Evolutionary conservation across 805 yeast genomes (phyloP), one percentile per base, ranked within the genome.

Genomic region (Candida wancherniae): DNA sequence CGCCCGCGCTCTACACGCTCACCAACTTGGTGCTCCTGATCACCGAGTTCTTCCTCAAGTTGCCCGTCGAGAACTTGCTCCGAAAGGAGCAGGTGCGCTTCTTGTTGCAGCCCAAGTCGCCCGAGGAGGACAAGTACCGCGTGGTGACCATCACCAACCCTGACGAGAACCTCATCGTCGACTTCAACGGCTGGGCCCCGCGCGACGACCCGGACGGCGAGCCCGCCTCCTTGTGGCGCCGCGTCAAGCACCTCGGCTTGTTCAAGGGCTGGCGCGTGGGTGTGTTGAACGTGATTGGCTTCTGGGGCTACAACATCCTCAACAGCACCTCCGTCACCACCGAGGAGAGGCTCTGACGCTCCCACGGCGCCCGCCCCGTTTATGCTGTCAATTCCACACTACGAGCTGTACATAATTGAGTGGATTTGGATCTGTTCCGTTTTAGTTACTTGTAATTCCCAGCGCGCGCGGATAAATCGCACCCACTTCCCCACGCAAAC

Each of bases 211-310:
- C 27, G 7, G 33, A 19, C 6, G n/a, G 22, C 4, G 19, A 18
- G n/a, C 44, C 69, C 68, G 29, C 70, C 2, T 48, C 77, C 16
- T 31, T 75, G 73, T 41, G 68, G 42, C 70, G 71, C 24, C 45
- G 52, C 14, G 30, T 58, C 11, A 45, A 45, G 21, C 37, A 40
- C 15, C 37, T 58, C 19, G 67, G 67, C 1, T 53, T 66, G 32
- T 88, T 84, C 69, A 73, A 90, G 44, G 98, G 97, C 21, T 90
- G 97, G 97, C 74, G 85, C 53, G 78, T 86, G 24, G 94, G 94
- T 17, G 66, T 84, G 8, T 55, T 86, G 36, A 85, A 90, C 39
- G 73, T 84, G 3, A 55, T 84, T 28, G 92, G 95, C 8, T 79
- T 80, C 30, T 90, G 94, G 82, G 88, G 95, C 2, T 69, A 83